Evolutionary conservation across 1,284 basidiomycete species (phyloP), one percentile per base, ranked within the genome.

Genomic region (Entoloma clypeatum): DNA sequence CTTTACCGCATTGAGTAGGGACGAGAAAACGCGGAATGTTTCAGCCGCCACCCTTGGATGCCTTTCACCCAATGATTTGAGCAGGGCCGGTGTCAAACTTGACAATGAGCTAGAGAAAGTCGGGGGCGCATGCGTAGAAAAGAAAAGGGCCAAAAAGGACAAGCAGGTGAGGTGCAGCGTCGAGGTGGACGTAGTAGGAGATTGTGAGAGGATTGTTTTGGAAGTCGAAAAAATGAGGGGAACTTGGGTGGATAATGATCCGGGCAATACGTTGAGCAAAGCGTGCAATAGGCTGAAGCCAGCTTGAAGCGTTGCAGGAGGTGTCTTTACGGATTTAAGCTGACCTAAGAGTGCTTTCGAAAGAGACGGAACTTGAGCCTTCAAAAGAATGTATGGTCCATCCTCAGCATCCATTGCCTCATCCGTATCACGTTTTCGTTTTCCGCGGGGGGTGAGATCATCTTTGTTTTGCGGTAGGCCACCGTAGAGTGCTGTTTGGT

Each of bases 321-420:
- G 61, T 0, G 90, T 89, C 67, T 92, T 96, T 4, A 79, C 62
- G 1, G 82, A 81, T 46, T 84, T 83, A 40, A 97, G 71, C 61
- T 97, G 92, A 58, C 81, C 84, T 32, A 94, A 73, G 11, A 95
- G 73, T 3, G 83, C 80, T 59, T 92, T 92, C 9, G 90, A 78
- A 27, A 97, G 67, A 0, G 77, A 64, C 3, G 90, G 85, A 2
- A 92, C 82, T 51, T 92, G 87, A 0, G 74, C 58, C 41, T 79
- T 78, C 24, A 95, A 70, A n/a, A 88, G 67, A 2, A 65, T 69
- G 49, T 75, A 75, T 7, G 88, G 86, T n/a, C 75, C 81, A 41
- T 87, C 86, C 51, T 89, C 86, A n/a, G 77, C 64, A 48, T 87
- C 84, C 78, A 85, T 81, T 3, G 72, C 81, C 45, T 86, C 82